Base-by-base conservation (phyloP, 768 basidiomycete species). In the Trametes gibbosa region DNA sequence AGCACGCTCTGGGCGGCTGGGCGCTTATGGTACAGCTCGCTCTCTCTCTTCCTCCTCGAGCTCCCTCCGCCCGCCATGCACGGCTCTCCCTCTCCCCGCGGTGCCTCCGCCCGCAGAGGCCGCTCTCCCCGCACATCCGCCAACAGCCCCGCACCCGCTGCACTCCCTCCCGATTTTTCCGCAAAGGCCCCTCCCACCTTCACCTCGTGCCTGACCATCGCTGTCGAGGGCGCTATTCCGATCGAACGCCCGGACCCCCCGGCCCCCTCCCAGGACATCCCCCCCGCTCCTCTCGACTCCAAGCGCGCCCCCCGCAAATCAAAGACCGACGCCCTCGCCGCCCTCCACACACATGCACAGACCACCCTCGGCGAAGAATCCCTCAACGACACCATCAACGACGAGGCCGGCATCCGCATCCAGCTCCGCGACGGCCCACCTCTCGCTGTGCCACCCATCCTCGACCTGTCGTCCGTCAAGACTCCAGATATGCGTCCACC, bases 281-380 rank as follows among this genome's bases (percentile, higher is more conserved):
- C 67, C 6, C 68, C 70, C 24, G 73, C 71, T 59, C 66, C 77
- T 58, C 74, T 77, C 62, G 72, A 70, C 53, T 77, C 63, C 54
- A 77, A 62, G 73, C 82, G 91, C 58, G 89, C 91, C 37, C 90
- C 91, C 52, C 87, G 92, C 72, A 92, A 92, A 80, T 92, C 90
- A 66, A 94, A 94, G 81, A 91, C 87, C 40, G 89, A 93, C 66
- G 91, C 91, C 56, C 77, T 94, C 32, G 89, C 83, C 27, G 92
- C 91, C 23, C 75, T 93, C 54, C 86, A 86, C 72, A 82, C 78
- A 66, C 86, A 87, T 58, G 82, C 83, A 39, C 76, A 81, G 72
- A 81, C 84, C 25, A 81, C 83, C 40, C 70, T 77, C 60, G 77
- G 80, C 50, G 77, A 79, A 59, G 85, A 84, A 63, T 84, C 85